These are phyloP conservation scores for Parsonsia alboflavescens DNA, from an alignment of 257 asterid genomes.

Conservation along the genomic window DNA sequence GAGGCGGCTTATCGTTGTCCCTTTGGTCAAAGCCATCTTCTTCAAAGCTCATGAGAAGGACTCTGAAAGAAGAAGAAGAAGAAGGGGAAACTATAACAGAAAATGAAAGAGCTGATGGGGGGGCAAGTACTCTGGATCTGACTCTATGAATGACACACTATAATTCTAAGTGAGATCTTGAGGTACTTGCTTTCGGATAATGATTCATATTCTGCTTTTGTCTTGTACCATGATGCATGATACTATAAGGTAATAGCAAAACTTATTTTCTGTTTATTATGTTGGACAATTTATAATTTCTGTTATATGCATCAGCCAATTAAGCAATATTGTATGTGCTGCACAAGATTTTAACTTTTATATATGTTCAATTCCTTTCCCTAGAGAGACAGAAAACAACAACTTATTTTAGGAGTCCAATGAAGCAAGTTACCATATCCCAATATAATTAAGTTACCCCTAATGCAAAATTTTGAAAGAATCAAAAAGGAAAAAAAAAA, in stretches of 20 bases:
- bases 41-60: constrained; percentile 31
- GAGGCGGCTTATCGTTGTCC: constrained; percentile 34
- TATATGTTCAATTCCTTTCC: background rate
- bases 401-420: background rate
- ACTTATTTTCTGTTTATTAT: background rate
- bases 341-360: background rate
- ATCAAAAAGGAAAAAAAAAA: background rate
- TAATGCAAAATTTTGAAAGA: background rate
- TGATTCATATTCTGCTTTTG: background rate
- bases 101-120: constrained; percentile 32
- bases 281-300: too few relatives aligned
- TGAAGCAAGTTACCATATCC: constrained; percentile 3
- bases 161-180: constrained; percentile 70
- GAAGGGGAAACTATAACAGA: constrained; percentile 3
- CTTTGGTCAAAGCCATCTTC: constrained; percentile 27
- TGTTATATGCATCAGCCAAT: too few relatives aligned
- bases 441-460: background rate
- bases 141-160: constrained; percentile 67
- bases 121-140: constrained; percentile 93
- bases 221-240: constrained; percentile 7
- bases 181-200: constrained; percentile 36
- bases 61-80: constrained; percentile 26
- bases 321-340: background rate
- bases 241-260: constrained; percentile 5
- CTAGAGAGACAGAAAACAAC: background rate